These are phyloP conservation scores for Coemansia sp. DNA, from an alignment of 192 early-diverging fungal genomes.

Conservation along the genomic window DNA sequence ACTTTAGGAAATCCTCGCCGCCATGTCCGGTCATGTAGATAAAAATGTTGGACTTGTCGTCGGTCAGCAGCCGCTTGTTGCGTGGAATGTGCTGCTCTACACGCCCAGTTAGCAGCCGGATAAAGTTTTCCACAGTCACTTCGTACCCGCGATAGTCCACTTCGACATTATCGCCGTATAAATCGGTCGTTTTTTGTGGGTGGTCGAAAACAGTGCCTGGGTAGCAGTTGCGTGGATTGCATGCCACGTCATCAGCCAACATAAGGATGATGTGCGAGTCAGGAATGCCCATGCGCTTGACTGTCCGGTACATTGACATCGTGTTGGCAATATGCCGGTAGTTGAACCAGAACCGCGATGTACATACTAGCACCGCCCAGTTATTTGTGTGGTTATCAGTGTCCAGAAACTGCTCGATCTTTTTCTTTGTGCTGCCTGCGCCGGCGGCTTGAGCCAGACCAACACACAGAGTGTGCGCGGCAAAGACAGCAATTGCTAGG, in stretches of 20 bases:
- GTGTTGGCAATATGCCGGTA: constrained; percentile 99
- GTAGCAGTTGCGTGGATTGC: constrained; percentile 91
- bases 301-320: constrained; percentile 97
- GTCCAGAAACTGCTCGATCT: constrained; percentile 61
- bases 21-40: constrained; percentile 99
- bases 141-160: constrained; percentile 99
- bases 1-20: constrained; percentile 98
- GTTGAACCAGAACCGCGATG: constrained; percentile 99
- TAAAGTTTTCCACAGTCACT: constrained; percentile 98
- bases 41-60: constrained; percentile 94
- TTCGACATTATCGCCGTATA: constrained; percentile 97
- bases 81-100: constrained; percentile 84
- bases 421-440: background rate
- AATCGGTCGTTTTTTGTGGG: constrained; percentile 73
- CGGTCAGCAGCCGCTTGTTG: constrained; percentile 90
- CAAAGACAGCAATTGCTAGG: background rate
- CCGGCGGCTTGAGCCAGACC: background rate
- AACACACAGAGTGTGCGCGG: background rate
- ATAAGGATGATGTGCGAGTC: constrained; percentile 99
- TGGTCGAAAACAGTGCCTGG: constrained; percentile 95
- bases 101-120: constrained; percentile 86
- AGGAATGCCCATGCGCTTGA: constrained; percentile 96
- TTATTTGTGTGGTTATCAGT: constrained; percentile 87
- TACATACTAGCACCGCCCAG: constrained; percentile 98
- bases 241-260: constrained; percentile 98